phyloP scores from a whole-genome alignment of 805 yeast species.

The Kazachstania africana region DNA sequence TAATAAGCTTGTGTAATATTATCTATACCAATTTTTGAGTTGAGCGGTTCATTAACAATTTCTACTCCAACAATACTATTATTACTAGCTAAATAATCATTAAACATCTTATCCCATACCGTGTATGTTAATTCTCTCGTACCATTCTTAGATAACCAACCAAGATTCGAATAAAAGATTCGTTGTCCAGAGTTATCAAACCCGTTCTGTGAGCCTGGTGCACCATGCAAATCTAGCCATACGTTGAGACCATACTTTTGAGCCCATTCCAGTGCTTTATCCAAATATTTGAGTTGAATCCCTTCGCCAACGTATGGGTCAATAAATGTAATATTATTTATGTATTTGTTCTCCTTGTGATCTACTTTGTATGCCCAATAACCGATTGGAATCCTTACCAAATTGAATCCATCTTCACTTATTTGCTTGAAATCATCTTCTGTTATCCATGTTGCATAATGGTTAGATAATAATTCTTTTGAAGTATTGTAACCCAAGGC shows the following conservation, averaged over 20 bases:
- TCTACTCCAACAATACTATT: conserved; percentile 55
- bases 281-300: conserved; percentile 46
- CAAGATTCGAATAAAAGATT: conserved; percentile 29
- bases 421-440: conserved; percentile 47
- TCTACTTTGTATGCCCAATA: conserved; percentile 61
- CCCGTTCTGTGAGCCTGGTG: conserved; percentile 79
- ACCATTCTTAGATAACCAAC: conserved; percentile 31
- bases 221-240: conserved; percentile 71
- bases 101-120: conserved; percentile 38
- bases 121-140: conserved; percentile 39
- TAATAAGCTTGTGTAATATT: conserved; percentile 25
- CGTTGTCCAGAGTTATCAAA: conserved; percentile 72
- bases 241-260: conserved; percentile 46
- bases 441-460: conserved; percentile 48
- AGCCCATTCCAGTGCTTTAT: conserved; percentile 60
- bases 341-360: conserved; percentile 9
- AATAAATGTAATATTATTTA: conserved; percentile 16
- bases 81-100: conserved; percentile 30
- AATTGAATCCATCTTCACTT: conserved; percentile 42
- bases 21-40: conserved; percentile 34
- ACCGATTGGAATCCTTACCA: conserved; percentile 70
- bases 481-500: conserved; percentile 39
- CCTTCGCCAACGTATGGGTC: conserved; percentile 58
- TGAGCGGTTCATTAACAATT: conserved; percentile 59
- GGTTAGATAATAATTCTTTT: conserved; percentile 30